Conservation (phyloP, 495 filamentous ascomycete genomes). For the Pyrenopolyporus hunteri region DNA sequence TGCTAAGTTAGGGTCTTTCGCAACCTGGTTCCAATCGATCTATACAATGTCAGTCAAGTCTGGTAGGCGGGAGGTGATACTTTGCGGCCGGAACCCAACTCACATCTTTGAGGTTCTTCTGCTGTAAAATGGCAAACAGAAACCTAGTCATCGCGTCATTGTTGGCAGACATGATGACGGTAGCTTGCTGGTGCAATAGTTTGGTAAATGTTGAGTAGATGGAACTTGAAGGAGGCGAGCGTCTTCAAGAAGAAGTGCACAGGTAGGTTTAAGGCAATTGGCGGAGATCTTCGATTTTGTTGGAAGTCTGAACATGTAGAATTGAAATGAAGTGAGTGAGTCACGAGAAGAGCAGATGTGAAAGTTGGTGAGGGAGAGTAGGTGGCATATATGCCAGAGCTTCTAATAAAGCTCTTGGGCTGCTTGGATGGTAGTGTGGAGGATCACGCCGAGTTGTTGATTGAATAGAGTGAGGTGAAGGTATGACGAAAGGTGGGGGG, state of each 20-base stretch:
- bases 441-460: conserved; percentile 39
- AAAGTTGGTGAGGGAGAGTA: conserved; percentile 47
- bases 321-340: conserved; percentile 45
- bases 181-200: conserved; percentile 2
- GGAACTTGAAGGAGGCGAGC: conserved; percentile 17
- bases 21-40: conserved; percentile 79
- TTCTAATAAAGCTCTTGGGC: conserved; percentile 36
- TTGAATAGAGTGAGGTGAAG: conserved; percentile 36
- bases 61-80: not conserved
- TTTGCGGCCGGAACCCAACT: conserved; percentile 37
- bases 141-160: conserved; percentile 64
- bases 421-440: conserved; percentile 33
- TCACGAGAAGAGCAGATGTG: conserved; percentile 42
- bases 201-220: conserved; percentile 6
- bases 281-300: conserved; percentile 21
- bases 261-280: conserved; percentile 30
- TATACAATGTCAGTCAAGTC: conserved; percentile 38
- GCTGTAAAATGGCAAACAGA: conserved; percentile 76
- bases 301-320: conserved; percentile 36
- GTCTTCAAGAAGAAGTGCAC: conserved; percentile 41
- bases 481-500: conserved; percentile 37
- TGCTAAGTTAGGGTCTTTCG: conserved; percentile 54
- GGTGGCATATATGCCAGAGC: conserved; percentile 42
- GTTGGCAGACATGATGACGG: conserved; percentile 51
- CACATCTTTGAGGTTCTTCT: conserved; percentile 75